Evolutionary conservation across 1,139 yeast genomes (phyloP), one percentile per base, ranked within the genome.

Genomic region (Suhomyces bolitotheri): DNA sequence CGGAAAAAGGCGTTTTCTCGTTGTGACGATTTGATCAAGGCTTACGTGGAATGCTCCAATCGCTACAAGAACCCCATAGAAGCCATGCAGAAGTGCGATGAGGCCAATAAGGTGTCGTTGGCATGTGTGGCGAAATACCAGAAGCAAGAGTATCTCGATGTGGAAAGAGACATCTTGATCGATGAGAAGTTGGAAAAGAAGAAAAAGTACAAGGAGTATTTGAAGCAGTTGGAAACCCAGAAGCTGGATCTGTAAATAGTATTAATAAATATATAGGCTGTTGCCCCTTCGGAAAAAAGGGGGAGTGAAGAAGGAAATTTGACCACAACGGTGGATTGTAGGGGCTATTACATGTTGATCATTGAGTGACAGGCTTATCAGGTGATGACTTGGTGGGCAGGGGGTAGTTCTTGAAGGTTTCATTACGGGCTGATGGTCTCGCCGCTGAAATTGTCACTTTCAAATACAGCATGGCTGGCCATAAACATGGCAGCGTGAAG

Each of bases 91-190:
- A 73, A 71, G 29, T 71, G 76, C 40, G 61, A 58, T 23, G 59
- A 45, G 7, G 55, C 56, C 26, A 68, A 66, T 47, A 52, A 58
- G 34, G 51, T 46, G 10, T 59, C 66, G 29, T 39, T 58, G 43
- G 66, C 46, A 4, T 89, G 97, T 60, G 82, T 89, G 16, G 69
- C 76, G n/a, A 63, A 69, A 32, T 82, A 78, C 46, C 88, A 82
- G 62, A 78, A 78, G 31, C 71, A 78, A 40, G 76, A 81, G 48
- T 85, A 76, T 49, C 73, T 85, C 48, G 95, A 85, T 55, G 71
- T 68, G 32, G 87, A 85, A 56, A 71, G 94, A 45, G 90, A 84
- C 49, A 61, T 73, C 41, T 66, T 78, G 49, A 76, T 85, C 31
- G 58, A 71, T 39, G 78, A 76, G 45, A 82, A 82, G 60, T 62